Base-by-base conservation (phyloP, 768 basidiomycete species). In the Auricularia sp. region DNA sequence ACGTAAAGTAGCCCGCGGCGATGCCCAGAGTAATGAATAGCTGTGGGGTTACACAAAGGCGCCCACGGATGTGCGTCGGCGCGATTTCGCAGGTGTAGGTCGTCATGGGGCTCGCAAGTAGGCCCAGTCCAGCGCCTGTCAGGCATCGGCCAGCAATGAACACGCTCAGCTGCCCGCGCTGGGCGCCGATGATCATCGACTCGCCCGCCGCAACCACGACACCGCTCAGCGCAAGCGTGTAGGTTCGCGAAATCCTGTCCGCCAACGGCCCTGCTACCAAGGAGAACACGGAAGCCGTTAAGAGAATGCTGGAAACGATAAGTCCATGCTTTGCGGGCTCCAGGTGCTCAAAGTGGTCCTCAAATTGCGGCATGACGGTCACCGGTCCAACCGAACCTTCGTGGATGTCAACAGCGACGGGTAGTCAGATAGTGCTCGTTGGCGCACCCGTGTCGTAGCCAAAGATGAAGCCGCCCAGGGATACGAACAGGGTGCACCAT, bases 361-460 rank as follows among this genome's bases (percentile, higher is more conserved):
- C 66, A 67, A 83, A 82, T 21, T 79, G 76, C 1, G 73, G 65
- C 83, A 82, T 83, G 42, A 78, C 75, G 2, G 76, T 81, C 36
- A 82, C 71, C 35, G 80, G 77, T 1, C 80, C 82, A 21, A 80
- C 78, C 8, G 71, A 70, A 34, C 68, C 70, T 67, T 33, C 1
- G 11, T 44, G 3, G 18, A 4, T 3, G 44, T 29, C 16, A 64
- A 42, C 16, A 18, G 5, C 21, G 16, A 2, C 21, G 11, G 34
- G n/a, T 35, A 21, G 6, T 12, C 29, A 60, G n/a, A 4, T 42
- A 7, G 4, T 4, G 23, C 36, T 39, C 36, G 29, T 36, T 35
- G 11, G 8, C 71, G 64, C 68, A 66, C 74, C 76, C 3, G 75
- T 76, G 65, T 76, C 75, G 62, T 71, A 72, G 6, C 76, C 77